Conservation (phyloP, 1,284 basidiomycete species). For the Cryptococcus sp. region DNA sequence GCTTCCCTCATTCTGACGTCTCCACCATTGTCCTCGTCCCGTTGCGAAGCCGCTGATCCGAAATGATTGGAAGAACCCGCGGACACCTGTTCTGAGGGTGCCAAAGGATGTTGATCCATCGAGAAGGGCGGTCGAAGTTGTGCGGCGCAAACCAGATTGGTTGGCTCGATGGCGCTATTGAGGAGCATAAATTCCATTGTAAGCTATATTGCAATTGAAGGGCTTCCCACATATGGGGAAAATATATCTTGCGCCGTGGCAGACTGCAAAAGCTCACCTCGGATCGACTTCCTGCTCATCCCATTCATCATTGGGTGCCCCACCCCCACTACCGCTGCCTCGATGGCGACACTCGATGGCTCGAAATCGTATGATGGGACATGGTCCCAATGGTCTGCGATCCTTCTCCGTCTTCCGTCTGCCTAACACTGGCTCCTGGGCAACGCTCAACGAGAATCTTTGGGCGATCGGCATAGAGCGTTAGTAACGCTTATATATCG, state of each 20-base stretch:
- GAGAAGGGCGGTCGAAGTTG: conserved; percentile 16
- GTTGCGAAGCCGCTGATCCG: not conserved
- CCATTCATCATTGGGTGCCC: conserved; percentile 4
- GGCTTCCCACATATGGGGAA: not conserved
- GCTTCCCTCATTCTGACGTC: too few relatives aligned
- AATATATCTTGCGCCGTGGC: not conserved
- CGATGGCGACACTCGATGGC: conserved; percentile 22
- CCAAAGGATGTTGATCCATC: not conserved
- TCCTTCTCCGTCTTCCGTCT: conserved; percentile 42
- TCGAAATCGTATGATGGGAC: conserved; percentile 34
- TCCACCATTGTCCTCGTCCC: too few relatives aligned
- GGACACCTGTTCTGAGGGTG: too few relatives aligned
- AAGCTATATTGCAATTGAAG: not conserved
- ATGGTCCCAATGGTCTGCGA: conserved; percentile 33
- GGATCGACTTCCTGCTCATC: conserved; percentile 24
- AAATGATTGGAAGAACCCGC: not conserved
- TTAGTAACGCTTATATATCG: not conserved
- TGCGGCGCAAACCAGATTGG: conserved; percentile 33
- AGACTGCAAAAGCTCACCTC: conserved; percentile 13
- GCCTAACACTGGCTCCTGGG: conserved; percentile 38
- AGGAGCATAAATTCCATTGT: not conserved
- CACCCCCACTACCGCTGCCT: not conserved
- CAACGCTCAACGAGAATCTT: conserved; percentile 35
- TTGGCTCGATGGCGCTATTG: conserved; percentile 28
- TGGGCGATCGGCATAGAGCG: not conserved